Conservation (phyloP, 371 early-diverging fungal genomes). For the Mucor racemosus region DNA sequence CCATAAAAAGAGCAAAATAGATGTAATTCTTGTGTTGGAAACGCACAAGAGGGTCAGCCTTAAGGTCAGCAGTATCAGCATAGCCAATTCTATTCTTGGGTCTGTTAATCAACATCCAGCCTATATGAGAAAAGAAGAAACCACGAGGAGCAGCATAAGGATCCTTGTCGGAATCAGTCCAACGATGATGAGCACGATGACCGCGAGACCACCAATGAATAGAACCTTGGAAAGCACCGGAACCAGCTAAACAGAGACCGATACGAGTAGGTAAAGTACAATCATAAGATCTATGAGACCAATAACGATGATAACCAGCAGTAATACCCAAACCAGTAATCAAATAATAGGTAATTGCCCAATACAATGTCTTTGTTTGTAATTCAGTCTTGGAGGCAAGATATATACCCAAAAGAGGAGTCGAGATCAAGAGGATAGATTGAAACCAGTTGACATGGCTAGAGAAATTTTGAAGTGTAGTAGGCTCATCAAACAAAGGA, state of each 20-base stretch:
- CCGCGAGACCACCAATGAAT: slow-evolving; percentile 87
- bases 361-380: slow-evolving; percentile 71
- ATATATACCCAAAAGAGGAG: slow-evolving; percentile 86
- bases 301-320: slow-evolving; percentile 78
- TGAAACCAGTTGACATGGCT: slow-evolving; percentile 85
- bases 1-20: slow-evolving; percentile 69
- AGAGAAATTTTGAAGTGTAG: slow-evolving; percentile 54
- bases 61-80: slow-evolving; percentile 86
- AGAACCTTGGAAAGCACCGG: slow-evolving; percentile 83
- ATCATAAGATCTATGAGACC: slow-evolving; percentile 76
- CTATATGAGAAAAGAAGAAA: slow-evolving; percentile 84
- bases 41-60: slow-evolving; percentile 74
- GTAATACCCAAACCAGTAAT: slow-evolving; percentile 71
- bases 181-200: slow-evolving; percentile 90
- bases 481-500: slow-evolving; percentile 59
- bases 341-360: slow-evolving; percentile 81
- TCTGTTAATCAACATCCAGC: slow-evolving; percentile 89
- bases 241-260: slow-evolving; percentile 66
- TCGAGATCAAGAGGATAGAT: slow-evolving; percentile 67
- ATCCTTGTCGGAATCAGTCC: slow-evolving; percentile 90
- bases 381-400: slow-evolving; percentile 73
- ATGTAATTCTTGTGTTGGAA: slow-evolving; percentile 88
- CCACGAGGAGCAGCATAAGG: slow-evolving; percentile 89
- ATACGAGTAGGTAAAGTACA: slow-evolving; percentile 62
- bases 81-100: slow-evolving; percentile 73